Percentiles rank a stretch among this genome's conserved stretches.
phyloP scores from a whole-genome alignment of 768 basidiomycete species.

The Cystobasidium tubakii region DNA sequence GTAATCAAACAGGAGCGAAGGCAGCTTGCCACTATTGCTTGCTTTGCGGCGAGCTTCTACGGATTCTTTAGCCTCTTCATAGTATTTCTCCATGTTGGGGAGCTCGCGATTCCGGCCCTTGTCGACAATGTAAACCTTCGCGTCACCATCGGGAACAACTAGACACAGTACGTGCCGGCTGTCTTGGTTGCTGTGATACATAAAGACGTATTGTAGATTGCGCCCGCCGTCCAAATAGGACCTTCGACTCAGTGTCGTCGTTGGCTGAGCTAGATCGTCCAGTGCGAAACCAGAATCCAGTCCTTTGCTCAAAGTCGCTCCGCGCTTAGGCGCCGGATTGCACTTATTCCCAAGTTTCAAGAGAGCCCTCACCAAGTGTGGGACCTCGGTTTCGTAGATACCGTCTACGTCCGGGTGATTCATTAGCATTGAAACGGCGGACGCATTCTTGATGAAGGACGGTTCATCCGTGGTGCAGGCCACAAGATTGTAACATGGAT shows the following conservation, averaged over 20 bases:
- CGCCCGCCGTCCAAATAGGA: conserved; percentile 69
- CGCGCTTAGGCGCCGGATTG: conserved; percentile 58
- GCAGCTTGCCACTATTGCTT: conserved; percentile 51
- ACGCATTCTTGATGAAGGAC: conserved; percentile 71
- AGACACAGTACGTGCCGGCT: conserved; percentile 80
- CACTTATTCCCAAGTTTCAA: conserved; percentile 81
- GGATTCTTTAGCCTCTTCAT: conserved; percentile 54
- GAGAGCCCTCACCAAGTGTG: conserved; percentile 72
- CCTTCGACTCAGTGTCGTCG: conserved; percentile 58
- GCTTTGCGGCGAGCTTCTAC: conserved; percentile 54
- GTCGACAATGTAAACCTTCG: conserved; percentile 83
- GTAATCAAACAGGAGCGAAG: conserved; percentile 58
- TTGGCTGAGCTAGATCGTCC: conserved; percentile 65
- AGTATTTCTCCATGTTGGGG: conserved; percentile 67
- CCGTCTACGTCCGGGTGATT: conserved; percentile 94
- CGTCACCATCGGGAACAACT: conserved; percentile 65
- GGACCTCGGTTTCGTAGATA: conserved; percentile 88
- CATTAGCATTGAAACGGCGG: conserved; percentile 84
- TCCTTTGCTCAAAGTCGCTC: conserved; percentile 71
- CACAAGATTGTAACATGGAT: conserved; percentile 71
- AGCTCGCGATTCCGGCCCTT: conserved; percentile 81
- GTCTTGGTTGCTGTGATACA: conserved; percentile 74
- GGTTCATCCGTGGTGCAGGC: conserved; percentile 76
- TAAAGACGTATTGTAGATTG: conserved; percentile 69
- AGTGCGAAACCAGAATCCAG: conserved; percentile 77